Evolutionary conservation across 768 basidiomycete species (phyloP).

Genomic region (Trametes meyenii): DNA sequence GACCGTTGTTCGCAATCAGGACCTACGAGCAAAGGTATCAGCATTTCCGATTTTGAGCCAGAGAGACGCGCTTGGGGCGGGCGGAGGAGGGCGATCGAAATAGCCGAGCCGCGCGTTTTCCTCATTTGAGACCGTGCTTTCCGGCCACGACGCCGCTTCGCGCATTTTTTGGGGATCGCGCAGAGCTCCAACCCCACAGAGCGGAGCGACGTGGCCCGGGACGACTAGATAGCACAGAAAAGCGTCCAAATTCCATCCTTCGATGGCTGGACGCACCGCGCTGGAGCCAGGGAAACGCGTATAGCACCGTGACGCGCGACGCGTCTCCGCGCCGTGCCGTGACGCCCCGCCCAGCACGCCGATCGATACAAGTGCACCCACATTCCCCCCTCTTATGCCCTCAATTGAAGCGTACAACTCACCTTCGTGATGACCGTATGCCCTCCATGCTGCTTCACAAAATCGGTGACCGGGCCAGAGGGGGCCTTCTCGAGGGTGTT

Average conservation of each 20-base stretch:
- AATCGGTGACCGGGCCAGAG: constrained; percentile 81
- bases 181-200: background rate
- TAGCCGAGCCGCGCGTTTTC: constrained; percentile 13
- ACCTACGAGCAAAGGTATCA: constrained; percentile 54
- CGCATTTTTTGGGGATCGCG: background rate
- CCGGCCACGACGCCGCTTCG: background rate
- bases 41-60: background rate
- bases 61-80: background rate
- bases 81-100: background rate
- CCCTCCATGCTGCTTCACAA: constrained; percentile 88
- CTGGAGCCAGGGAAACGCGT: background rate
- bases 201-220: background rate
- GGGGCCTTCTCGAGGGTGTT: constrained; percentile 88
- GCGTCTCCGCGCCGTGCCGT: background rate
- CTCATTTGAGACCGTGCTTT: constrained; percentile 8
- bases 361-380: background rate
- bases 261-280: background rate
- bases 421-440: constrained; percentile 99
- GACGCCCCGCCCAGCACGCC: background rate
- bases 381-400: background rate
- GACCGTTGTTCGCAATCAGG: constrained; percentile 98
- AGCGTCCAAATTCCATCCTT: too few species aligned
- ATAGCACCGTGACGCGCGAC: background rate
- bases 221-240: background rate
- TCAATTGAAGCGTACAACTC: constrained; percentile 4